Conservation (phyloP, 306 rosid species). For the Fragaria nilgerrensis region DNA sequence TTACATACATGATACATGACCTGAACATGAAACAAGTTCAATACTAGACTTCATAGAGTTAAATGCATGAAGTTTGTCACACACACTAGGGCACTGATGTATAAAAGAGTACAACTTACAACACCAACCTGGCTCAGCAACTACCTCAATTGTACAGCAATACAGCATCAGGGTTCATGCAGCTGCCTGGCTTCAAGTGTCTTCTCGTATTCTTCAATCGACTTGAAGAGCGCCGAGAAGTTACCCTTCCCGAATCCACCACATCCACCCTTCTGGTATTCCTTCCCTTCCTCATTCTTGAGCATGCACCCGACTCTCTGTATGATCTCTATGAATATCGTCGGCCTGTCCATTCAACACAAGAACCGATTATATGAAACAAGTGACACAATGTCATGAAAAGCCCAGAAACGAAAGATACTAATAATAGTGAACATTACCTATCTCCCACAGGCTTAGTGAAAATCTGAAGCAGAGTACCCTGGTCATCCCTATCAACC, state of each 20-base stretch:
- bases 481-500: slow-evolving; percentile 91
- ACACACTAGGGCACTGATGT: background rate
- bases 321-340: slow-evolving; percentile 85
- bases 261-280: slow-evolving; percentile 84
- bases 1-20: background rate
- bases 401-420: background rate
- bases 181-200: slow-evolving; percentile 55
- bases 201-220: slow-evolving; percentile 93
- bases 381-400: background rate
- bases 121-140: slow-evolving; percentile 21
- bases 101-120: background rate
- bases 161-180: slow-evolving; percentile 11
- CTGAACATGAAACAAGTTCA: background rate
- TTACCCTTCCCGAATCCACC: slow-evolving; percentile 99
- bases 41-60: background rate
- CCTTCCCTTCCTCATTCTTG: slow-evolving; percentile 70
- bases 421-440: slow-evolving; percentile 23
- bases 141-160: slow-evolving; percentile 5
- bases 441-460: slow-evolving; percentile 94
- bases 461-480: slow-evolving; percentile 91
- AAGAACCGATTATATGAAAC: background rate
- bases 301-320: slow-evolving; percentile 93
- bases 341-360: slow-evolving; percentile 59
- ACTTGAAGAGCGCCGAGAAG: slow-evolving; percentile 94
- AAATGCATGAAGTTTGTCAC: background rate